These are phyloP conservation scores for Pleurotus ostreatus DNA, from an alignment of 768 basidiomycete species.

Conservation along the genomic window DNA sequence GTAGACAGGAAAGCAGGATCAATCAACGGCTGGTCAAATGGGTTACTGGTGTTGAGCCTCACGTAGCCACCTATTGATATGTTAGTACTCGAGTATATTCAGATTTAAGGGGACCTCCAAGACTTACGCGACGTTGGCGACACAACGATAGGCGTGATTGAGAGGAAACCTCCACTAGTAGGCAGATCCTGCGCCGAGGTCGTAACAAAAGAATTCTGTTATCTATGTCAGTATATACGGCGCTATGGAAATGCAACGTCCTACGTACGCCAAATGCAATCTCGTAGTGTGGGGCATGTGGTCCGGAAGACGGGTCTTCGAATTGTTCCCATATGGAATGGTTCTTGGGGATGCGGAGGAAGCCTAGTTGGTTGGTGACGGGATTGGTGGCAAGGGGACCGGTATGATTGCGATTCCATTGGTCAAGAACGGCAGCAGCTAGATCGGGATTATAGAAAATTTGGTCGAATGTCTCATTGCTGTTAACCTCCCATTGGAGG, in stretches of 20 bases:
- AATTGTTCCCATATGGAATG: slow-evolving; percentile 23
- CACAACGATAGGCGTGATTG: slow-evolving; percentile 21
- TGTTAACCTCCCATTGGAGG: slow-evolving; percentile 8
- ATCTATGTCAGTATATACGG: background rate
- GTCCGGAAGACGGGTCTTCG: slow-evolving; percentile 32
- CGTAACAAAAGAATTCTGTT: slow-evolving; percentile 2
- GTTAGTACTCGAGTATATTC: background rate
- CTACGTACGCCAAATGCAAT: slow-evolving; percentile 24
- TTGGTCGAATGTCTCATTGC: slow-evolving; percentile 13
- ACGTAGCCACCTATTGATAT: slow-evolving; percentile 19
- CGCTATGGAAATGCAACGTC: slow-evolving; percentile 7
- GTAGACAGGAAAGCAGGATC: slow-evolving; percentile 17
- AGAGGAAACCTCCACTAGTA: slow-evolving; percentile 25
- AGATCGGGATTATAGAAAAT: slow-evolving; percentile 11
- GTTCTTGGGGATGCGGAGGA: slow-evolving; percentile 21
- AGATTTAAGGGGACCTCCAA: background rate
- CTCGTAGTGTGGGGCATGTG: slow-evolving; percentile 30
- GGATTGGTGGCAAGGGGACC: slow-evolving; percentile 14
- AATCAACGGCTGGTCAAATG: slow-evolving; percentile 22
- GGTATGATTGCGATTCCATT: slow-evolving; percentile 15
- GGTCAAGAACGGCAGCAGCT: slow-evolving; percentile 9
- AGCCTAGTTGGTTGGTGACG: slow-evolving; percentile 12
- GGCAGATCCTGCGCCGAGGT: slow-evolving; percentile 11
- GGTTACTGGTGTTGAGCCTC: slow-evolving; percentile 20
- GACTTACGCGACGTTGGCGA: slow-evolving; percentile 31